phyloP scores from a whole-genome alignment of 768 basidiomycete genomes.

The Xerocomellus amylosporus region DNA sequence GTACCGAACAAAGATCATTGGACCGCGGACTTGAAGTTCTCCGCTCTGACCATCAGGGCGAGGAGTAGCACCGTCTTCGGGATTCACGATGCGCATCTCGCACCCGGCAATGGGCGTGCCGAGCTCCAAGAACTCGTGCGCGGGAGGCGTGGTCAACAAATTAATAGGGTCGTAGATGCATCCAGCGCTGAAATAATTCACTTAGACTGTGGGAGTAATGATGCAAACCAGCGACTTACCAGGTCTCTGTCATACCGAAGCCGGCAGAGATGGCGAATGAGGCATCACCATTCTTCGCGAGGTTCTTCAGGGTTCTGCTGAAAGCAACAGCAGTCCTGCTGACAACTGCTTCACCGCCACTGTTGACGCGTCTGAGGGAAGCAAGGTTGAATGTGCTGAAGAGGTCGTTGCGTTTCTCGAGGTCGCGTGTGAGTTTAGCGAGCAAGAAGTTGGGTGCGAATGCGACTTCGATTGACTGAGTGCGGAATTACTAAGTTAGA shows the following conservation, averaged over 20 bases:
- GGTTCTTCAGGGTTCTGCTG: conserved; percentile 29
- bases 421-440: conserved; percentile 37
- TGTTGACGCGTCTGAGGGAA: conserved; percentile 35
- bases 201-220: neutral
- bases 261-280: conserved; percentile 36
- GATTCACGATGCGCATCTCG: conserved; percentile 36
- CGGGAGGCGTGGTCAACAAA: conserved; percentile 12
- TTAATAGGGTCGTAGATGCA: conserved; percentile 38
- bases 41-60: conserved; percentile 34
- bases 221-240: conserved; percentile 16
- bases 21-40: conserved; percentile 41
- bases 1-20: conserved; percentile 43
- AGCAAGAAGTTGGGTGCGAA: conserved; percentile 45
- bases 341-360: conserved; percentile 45
- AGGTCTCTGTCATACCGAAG: conserved; percentile 41
- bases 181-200: conserved; percentile 28
- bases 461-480: conserved; percentile 29
- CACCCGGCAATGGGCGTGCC: conserved; percentile 31
- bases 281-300: conserved; percentile 23
- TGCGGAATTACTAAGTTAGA: conserved; percentile 1
- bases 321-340: conserved; percentile 39
- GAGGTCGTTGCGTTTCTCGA: conserved; percentile 23
- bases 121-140: conserved; percentile 39
- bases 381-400: conserved; percentile 34
- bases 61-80: conserved; percentile 26